Base-by-base conservation (phyloP, 83 land plant species). In the Diphasiastrum complanatum region DNA sequence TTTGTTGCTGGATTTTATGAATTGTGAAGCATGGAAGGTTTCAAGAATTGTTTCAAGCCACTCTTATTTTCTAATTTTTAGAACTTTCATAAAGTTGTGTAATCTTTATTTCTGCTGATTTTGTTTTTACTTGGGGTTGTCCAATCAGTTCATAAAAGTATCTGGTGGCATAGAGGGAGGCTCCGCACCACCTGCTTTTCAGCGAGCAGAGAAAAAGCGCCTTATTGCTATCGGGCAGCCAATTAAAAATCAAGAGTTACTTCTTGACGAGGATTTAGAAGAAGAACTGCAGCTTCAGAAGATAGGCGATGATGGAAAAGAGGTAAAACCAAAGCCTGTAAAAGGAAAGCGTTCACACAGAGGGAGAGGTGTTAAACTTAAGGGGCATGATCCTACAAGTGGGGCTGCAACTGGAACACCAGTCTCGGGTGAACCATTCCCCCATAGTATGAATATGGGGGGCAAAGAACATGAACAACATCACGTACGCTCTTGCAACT, bases 171-270 rank as follows among this genome's bases (percentile, higher is more conserved):
- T 89, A 52, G 64, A 79, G 23, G 98, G 96, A 22, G 98, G 91
- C 56, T 63, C 93, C 49, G 85, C 77, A 45, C 98, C 98, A 26
- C 98, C 98, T 48, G 85, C 98, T 47, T 93, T 93, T 69, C 96
- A 93, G 68, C 80, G 75, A 45, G 87, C 98, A 33, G 96, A 88
- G 55, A 79, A 53, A 43, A 67, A 83, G 56, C 82, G 91, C 51
- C 47, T 38, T 38, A 69, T 67, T 23, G 67, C 53, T 10, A 30
- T 18, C 45, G 55, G 57, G 37, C 33, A 40, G 20, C 67, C 38
- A 52, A 26, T 43, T 41, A 34, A 47, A 47, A 61, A 46, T 26
- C 31, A 55, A 23, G 29, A 10, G 11, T 25, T 55, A n/a, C 33
- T 69, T 36, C 45, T 26, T 3, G 41, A 63, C 47, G 60, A 70